phyloP scores from a whole-genome alignment of 2,329 filamentous ascomycete species.

The Xylariaceae sp. region DNA sequence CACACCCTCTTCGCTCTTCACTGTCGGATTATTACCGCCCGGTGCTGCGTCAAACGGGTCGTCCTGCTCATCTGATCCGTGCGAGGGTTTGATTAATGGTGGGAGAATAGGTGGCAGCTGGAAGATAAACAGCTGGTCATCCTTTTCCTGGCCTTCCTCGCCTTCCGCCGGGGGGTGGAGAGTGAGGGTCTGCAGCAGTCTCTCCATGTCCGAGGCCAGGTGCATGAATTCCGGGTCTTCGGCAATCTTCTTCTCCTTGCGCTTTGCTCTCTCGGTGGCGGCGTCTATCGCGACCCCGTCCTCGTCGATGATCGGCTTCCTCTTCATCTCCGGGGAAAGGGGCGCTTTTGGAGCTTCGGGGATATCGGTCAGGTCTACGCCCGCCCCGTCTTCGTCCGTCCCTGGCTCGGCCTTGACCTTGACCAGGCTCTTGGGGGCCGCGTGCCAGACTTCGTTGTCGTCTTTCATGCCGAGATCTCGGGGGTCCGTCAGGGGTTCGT shows the following conservation, averaged over 20 bases:
- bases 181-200: slow-evolving; percentile 30
- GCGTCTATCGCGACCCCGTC: slow-evolving; percentile 13
- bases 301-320: slow-evolving; percentile 23
- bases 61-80: slow-evolving; percentile 18
- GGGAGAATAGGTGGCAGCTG: slow-evolving; percentile 60
- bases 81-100: slow-evolving; percentile 36
- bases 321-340: slow-evolving; percentile 30
- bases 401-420: slow-evolving; percentile 42
- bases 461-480: slow-evolving; percentile 25
- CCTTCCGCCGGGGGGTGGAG: slow-evolving; percentile 24
- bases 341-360: slow-evolving; percentile 31
- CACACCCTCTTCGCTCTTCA: slow-evolving; percentile 26
- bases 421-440: slow-evolving; percentile 30
- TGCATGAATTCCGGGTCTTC: slow-evolving; percentile 28
- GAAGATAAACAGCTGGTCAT: slow-evolving; percentile 58
- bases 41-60: slow-evolving; percentile 24
- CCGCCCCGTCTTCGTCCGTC: slow-evolving; percentile 32
- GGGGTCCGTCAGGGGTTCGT: slow-evolving; percentile 30
- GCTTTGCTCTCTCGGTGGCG: slow-evolving; percentile 26
- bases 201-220: slow-evolving; percentile 24
- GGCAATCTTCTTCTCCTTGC: slow-evolving; percentile 27
- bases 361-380: slow-evolving; percentile 38
- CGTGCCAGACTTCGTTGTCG: slow-evolving; percentile 40
- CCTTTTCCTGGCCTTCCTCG: slow-evolving; percentile 28
- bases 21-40: slow-evolving; percentile 12